Conservation (phyloP, 139 green algal genomes). For the Spirogloea muscicola region DNA sequence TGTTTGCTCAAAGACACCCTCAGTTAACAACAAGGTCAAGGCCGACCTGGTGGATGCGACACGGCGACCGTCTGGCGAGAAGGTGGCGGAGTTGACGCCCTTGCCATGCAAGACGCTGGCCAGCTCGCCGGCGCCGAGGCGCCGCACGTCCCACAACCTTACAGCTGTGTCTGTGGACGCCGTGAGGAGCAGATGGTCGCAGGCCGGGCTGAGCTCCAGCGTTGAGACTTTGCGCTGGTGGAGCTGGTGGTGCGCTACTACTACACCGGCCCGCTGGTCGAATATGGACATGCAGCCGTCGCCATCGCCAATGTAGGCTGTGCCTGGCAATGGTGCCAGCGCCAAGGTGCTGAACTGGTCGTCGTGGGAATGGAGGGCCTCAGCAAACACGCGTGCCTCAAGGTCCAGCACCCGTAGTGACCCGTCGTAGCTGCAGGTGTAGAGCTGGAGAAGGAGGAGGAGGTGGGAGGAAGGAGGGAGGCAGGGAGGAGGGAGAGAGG, state of each 20-base stretch:
- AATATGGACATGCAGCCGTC: background rate
- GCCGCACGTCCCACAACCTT: constrained; percentile 1
- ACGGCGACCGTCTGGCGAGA: background rate
- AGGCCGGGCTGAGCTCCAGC: background rate
- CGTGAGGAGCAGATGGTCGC: background rate
- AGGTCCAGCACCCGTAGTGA: constrained; percentile 6
- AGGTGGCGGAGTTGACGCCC: constrained; percentile 10
- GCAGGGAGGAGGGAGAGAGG: background rate
- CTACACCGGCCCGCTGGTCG: background rate
- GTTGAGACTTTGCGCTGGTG: constrained; percentile 7
- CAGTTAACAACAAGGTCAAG: background rate
- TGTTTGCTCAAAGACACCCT: background rate
- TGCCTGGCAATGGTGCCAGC: too few species aligned
- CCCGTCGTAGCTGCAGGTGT: constrained; percentile 5
- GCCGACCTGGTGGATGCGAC: background rate
- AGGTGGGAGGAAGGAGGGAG: background rate
- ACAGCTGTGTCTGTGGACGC: background rate
- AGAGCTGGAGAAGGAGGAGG: background rate
- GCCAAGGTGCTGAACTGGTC: background rate
- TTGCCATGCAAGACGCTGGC: background rate
- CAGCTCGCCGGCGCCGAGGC: background rate
- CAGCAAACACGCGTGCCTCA: background rate
- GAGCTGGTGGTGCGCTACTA: background rate
- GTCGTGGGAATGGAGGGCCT: background rate
- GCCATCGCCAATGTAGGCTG: background rate